These are phyloP conservation scores for Brassica incana DNA, from an alignment of 345 rosid species.

Conservation along the genomic window DNA sequence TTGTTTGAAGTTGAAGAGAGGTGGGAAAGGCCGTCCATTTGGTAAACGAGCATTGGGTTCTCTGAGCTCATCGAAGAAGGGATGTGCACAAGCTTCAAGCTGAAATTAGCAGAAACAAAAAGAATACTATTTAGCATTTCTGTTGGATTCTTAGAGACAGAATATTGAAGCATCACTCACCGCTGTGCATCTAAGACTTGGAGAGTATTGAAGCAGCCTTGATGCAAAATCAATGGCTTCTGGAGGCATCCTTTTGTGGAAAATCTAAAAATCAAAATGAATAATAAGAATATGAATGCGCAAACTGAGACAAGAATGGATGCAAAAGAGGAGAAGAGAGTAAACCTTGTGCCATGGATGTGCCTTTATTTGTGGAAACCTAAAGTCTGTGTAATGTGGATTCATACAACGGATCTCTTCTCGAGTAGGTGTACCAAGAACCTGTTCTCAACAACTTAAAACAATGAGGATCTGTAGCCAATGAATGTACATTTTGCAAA, in stretches of 20 bases:
- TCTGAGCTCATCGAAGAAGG: constrained; percentile 67
- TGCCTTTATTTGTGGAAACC: constrained; percentile 91
- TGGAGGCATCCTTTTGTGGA: constrained; percentile 87
- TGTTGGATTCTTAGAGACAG: not conserved
- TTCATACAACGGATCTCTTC: constrained; percentile 97
- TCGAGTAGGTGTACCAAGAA: constrained; percentile 91
- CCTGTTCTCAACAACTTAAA: constrained; percentile 46
- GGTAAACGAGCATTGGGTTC: constrained; percentile 63
- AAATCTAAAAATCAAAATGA: no score
- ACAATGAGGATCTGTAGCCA: constrained; percentile 7
- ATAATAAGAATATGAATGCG: no score
- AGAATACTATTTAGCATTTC: constrained; percentile 10
- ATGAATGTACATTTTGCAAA: not conserved
- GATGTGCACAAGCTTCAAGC: constrained; percentile 73
- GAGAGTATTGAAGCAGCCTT: constrained; percentile 81
- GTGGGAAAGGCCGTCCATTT: constrained; percentile 59
- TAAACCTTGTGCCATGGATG: constrained; percentile 97
- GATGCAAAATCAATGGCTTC: constrained; percentile 90
- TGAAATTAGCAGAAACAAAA: constrained; percentile 7
- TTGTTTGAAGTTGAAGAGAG: constrained; percentile 69
- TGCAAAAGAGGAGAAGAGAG: no score
- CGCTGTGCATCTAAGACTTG: constrained; percentile 81
- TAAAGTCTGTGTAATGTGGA: constrained; percentile 81
- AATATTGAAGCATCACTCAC: constrained; percentile 58
- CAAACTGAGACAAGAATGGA: no score